Evolutionary conservation across 1,139 yeast genomes (phyloP).

Genomic region (Saccharomyces hybrid): DNA sequence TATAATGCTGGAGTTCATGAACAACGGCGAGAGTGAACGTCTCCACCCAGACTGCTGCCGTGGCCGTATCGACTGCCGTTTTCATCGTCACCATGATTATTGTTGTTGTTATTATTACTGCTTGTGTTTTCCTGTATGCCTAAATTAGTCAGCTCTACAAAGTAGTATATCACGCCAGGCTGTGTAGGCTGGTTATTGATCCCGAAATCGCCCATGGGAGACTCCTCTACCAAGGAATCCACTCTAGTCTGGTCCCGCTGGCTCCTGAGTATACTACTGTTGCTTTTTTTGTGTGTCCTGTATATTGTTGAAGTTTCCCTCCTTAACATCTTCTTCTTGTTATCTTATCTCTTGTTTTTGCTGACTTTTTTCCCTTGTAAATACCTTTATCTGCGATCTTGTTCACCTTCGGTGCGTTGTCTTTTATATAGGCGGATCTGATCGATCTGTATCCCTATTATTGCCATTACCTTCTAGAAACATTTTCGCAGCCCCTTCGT

Average conservation of each 20-base stretch:
- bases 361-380: neutral
- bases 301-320: neutral
- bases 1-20: neutral
- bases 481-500: neutral
- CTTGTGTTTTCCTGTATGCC: neutral
- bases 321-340: neutral
- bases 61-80: neutral
- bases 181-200: conserved; percentile 11
- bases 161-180: conserved; percentile 15
- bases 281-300: neutral
- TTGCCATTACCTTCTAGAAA: neutral
- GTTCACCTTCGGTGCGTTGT: neutral
- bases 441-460: neutral
- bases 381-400: neutral
- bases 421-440: neutral
- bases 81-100: neutral
- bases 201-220: conserved; percentile 10
- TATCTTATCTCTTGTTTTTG: neutral
- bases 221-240: neutral
- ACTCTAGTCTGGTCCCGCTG: neutral
- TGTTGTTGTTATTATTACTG: conserved; percentile 1
- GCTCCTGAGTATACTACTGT: conserved; percentile 1
- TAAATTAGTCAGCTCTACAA: conserved; percentile 9
- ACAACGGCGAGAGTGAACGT: neutral
- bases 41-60: neutral